These are phyloP conservation scores for Phytophthora idaei DNA, from an alignment of 352 stramenopile genomes.

Conservation along the genomic window DNA sequence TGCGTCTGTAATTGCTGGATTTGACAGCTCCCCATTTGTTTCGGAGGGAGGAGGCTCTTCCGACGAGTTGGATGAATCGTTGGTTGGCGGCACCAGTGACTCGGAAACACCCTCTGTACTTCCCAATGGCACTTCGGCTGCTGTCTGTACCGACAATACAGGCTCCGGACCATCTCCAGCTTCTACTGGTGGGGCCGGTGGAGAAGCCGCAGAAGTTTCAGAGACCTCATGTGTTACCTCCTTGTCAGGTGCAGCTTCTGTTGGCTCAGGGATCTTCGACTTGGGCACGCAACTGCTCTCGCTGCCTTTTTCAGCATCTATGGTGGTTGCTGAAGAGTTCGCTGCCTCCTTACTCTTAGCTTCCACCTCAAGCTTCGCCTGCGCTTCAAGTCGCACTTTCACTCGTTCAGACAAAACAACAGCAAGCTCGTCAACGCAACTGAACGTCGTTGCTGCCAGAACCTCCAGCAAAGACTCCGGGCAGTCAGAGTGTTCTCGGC, in stretches of 20 bases:
- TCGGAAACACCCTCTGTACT: slow-evolving; percentile 2
- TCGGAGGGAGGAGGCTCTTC: slow-evolving; percentile 8
- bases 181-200: slow-evolving; percentile 27
- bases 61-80: slow-evolving; percentile 18
- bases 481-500: slow-evolving; percentile 35
- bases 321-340: not conserved
- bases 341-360: slow-evolving; percentile 9
- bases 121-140: slow-evolving; percentile 6
- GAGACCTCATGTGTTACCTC: slow-evolving; percentile 12
- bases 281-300: slow-evolving; percentile 11
- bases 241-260: slow-evolving; percentile 2
- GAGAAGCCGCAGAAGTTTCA: slow-evolving; percentile 1
- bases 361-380: slow-evolving; percentile 17
- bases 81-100: not conserved
- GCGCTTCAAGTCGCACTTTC: slow-evolving; percentile 19
- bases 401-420: slow-evolving; percentile 29
- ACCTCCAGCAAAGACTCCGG: slow-evolving; percentile 32
- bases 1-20: slow-evolving; percentile 15
- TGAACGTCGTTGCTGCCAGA: slow-evolving; percentile 29
- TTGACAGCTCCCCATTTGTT: slow-evolving; percentile 26
- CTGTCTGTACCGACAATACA: slow-evolving; percentile 23
- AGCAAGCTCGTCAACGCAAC: slow-evolving; percentile 37
- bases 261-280: slow-evolving; percentile 1
- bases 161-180: slow-evolving; percentile 16
- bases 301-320: slow-evolving; percentile 11